Base-by-base conservation (phyloP, 2,329 filamentous ascomycete species). In the Cladophialophora chaetospira region DNA sequence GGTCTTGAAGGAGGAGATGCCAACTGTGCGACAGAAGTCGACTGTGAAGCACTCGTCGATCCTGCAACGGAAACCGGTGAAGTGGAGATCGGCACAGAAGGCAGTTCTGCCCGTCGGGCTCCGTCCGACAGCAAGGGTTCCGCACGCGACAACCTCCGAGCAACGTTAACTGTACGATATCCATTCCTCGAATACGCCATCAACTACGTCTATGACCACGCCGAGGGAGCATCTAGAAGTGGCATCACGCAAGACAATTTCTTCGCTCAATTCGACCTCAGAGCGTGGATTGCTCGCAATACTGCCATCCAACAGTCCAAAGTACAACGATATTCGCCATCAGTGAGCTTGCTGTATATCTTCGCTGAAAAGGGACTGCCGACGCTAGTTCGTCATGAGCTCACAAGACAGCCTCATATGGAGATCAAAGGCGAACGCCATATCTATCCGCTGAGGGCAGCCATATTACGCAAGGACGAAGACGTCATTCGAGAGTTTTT, bases 161-260 rank as follows among this genome's bases (percentile, higher is more conserved):
- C 65, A 46, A 42, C 23, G 31, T 60, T 65, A 10, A 53, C 15
- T 26, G 5, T 49, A 3, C 61, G 58, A 11, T 76, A 71, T 51
- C 75, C 78, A 0, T 80, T 83, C 42, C 66, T 83, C 5, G 26
- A 67, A 35, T 72, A 71, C 53, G 67, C 69, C 3, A 58, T 47
- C 15, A 38, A 57, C 3, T 35, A 69, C 50, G 47, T 72, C 5
- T 61, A 71, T 9, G 57, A 68, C 17, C 69, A 72, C 54, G 63
- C 68, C 2, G 58, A 71, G 10, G 45, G 51, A 5, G 64, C 66
- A 1, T 62, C 28, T 28, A 56, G 9, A 2, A 43, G 4, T 28
- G 54, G 21, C 10, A 21, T 65, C 21, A 8, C 53, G 2, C 69
- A 70, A 49, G 29, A 28, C 1, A 17, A 29, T 0, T 70, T 69